Evolutionary conservation across 805 yeast species (phyloP), one percentile per base, ranked within the genome.

Genomic region (Hanseniaspora meyeri): DNA sequence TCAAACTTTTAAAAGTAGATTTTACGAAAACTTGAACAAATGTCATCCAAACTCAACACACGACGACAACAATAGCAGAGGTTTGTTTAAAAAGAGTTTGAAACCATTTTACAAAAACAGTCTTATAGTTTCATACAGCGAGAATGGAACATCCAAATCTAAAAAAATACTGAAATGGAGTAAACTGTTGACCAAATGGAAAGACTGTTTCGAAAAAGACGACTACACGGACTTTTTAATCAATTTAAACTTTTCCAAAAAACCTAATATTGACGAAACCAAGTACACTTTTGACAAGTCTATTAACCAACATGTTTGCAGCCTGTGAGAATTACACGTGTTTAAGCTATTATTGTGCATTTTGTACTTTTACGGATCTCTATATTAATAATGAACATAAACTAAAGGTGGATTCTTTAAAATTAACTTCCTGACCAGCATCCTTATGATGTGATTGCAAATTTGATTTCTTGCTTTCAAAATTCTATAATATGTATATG

Each of bases 131-230:
- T 42, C 42, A 10, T 14, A 27, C n/a, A 27, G 4, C 34, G 29
- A n/a, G 16, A 14, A 14, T 16, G 24, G 14, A 10, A 20, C 9
- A 6, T 9, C 14, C 4, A 17, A 32, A 24, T 20, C 20, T 16
- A n/a, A 19, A 20, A 42, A 42, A 43, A 32, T n/a, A 27, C 20
- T 51, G 5, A 51, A 51, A 16, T 51, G 54, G 54, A 43, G 43
- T 20, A 9, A 38, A 10, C 34, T 51, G 10, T 27, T 51, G 14
- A 6, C 16, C 19, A 32, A 16, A n/a, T 51, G 54, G 54, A 43
- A 43, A 43, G 20, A 20, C 6, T 42, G 34, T 10, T 51, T 42
- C 42, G 54, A 51, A 24, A 32, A 20, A n/a, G 24, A 42, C 2
- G 24, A 42, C n/a, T 51, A 32, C n/a, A 36, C 24, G 19, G 17